Percentiles rank a stretch among this genome's conserved stretches.
These are phyloP conservation scores for Corylus avellana DNA, from an alignment of 306 rosid genomes.

Conservation along the genomic window DNA sequence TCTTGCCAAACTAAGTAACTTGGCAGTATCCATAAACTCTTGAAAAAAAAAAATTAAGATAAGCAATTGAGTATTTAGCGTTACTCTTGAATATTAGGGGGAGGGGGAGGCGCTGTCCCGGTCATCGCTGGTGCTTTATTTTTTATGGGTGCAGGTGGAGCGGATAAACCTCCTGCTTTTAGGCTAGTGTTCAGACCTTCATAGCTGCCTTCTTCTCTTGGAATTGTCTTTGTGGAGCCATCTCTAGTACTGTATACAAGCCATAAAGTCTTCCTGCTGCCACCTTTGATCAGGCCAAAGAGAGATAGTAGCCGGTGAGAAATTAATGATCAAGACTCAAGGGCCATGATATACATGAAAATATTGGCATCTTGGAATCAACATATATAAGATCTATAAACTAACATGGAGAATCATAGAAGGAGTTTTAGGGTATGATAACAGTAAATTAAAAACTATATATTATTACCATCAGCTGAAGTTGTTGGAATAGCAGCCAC, in stretches of 20 bases:
- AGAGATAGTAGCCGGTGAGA: background rate
- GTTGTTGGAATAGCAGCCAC: background rate
- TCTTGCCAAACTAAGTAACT: too few species aligned
- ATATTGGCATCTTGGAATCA: too few species aligned
- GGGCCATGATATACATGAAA: background rate
- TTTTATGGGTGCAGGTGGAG: slow-evolving; percentile 40
- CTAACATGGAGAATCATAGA: too few species aligned
- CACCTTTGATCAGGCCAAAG: slow-evolving; percentile 12
- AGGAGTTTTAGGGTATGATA: too few species aligned
- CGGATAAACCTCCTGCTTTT: background rate
- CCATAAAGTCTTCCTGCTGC: background rate
- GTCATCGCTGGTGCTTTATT: background rate
- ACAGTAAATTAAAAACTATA: too few species aligned
- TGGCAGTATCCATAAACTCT: too few species aligned
- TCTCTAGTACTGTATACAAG: background rate
- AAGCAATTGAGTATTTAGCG: too few species aligned
- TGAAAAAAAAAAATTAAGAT: too few species aligned
- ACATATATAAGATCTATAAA: too few species aligned
- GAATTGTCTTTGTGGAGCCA: background rate
- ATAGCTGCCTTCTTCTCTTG: slow-evolving; percentile 15
- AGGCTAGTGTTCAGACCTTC: slow-evolving; percentile 19
- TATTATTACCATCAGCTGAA: background rate
- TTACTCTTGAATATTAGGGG: too few species aligned
- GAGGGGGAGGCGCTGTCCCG: too few species aligned
- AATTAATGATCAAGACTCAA: background rate